Base-by-base conservation (phyloP, 306 rosid species). In the Ammopiptanthus mongolicus region DNA sequence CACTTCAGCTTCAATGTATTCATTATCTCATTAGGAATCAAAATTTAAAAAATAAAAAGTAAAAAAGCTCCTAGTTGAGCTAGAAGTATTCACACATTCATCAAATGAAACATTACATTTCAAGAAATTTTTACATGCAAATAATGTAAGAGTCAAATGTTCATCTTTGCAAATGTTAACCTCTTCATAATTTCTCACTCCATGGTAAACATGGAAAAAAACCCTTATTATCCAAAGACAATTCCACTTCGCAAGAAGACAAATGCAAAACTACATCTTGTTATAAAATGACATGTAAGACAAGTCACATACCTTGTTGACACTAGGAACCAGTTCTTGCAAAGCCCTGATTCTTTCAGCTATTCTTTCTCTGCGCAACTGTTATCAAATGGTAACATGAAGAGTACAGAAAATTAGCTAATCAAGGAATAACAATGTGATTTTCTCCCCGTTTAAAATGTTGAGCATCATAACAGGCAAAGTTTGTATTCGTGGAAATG, bases 361-460 rank as follows among this genome's bases (percentile, higher is more conserved):
- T 79, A 95, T 95, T 85, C 96, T 92, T 82, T 95, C 99, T 70
- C 99, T 87, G 70, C 99, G 97, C 86, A 95, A 85, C 99, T 95
- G 86, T 62, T 44, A 86, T 58, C 53, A 65, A 57, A 68, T 25
- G 42, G 37, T 12, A 68, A 71, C 74, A 78, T 34, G 53, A 72
- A 36, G 29, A 56, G 46, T 12, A 36, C 50, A 36, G 23, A 46
- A 58, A 23, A 69, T 46, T 17, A 56, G 41, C 52, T 5, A 46
- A 70, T 17, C 22, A 15, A 48, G 28, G 51, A 64, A 68, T 21
- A 77, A 42, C 51, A 67, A 22, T 25, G 36, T 39, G 6, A 76
- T 37, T 17, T 19, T 23, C 53, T 75, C 53, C 66, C 67, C 21
- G 48, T 18, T 37, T 70, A 17, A 46, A 53, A 55, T 9, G 8